phyloP scores from a whole-genome alignment of 1,284 basidiomycete genomes.

The Neonothopanus nambi region DNA sequence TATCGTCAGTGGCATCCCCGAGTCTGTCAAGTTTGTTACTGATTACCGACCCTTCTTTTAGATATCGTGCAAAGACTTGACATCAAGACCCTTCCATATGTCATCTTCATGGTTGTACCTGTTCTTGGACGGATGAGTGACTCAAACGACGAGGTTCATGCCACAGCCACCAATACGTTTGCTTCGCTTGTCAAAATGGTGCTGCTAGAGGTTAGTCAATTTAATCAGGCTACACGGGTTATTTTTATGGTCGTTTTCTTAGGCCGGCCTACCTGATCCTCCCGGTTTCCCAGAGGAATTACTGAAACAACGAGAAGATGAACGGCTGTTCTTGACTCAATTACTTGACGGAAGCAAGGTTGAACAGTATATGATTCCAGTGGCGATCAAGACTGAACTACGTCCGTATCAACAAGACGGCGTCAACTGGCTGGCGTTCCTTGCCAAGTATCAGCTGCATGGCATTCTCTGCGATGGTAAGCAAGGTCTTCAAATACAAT shows the following conservation, averaged over 20 bases:
- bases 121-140: slow-evolving; percentile 98
- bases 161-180: slow-evolving; percentile 95
- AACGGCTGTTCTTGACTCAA: slow-evolving; percentile 92
- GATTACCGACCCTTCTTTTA: slow-evolving; percentile 31
- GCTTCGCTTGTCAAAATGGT: slow-evolving; percentile 98
- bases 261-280: slow-evolving; percentile 95
- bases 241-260: slow-evolving; percentile 2
- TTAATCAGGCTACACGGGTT: not conserved
- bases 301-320: slow-evolving; percentile 83
- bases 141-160: slow-evolving; percentile 85
- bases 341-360: slow-evolving; percentile 95
- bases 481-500: slow-evolving; percentile 27
- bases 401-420: slow-evolving; percentile 98
- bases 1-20: slow-evolving; percentile 79
- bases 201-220: slow-evolving; percentile 78
- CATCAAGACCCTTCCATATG: slow-evolving; percentile 94
- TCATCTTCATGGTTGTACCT: slow-evolving; percentile 96
- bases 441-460: slow-evolving; percentile 96
- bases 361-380: slow-evolving; percentile 87
- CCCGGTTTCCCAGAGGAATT: slow-evolving; percentile 89
- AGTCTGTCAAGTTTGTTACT: not conserved
- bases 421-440: slow-evolving; percentile 98
- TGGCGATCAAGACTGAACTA: slow-evolving; percentile 90
- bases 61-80: slow-evolving; percentile 92
- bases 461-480: slow-evolving; percentile 98